Base-by-base conservation (phyloP, 148 eudicot species). In the Heliamphora exappendiculata region DNA sequence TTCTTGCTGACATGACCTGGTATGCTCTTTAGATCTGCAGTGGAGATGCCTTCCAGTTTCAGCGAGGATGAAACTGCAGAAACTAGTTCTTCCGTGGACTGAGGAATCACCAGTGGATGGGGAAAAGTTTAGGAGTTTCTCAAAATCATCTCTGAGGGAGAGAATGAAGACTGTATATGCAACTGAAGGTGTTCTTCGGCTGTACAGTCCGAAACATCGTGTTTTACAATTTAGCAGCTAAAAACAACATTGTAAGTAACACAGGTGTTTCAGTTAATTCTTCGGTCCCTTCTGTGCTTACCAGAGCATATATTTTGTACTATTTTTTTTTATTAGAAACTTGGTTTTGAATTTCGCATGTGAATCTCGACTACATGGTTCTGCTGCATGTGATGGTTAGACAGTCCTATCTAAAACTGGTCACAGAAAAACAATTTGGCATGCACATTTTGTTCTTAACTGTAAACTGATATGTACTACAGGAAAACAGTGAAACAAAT, bases 11-110 rank as follows among this genome's bases (percentile, higher is more conserved):
- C 20, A 64, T 26, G 10, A 26, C 4, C 16, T 64, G 37, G 42
- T 81, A 33, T 51, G 31, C 50, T 78, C 13, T 75, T 31, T 83
- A 94, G 98, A 75, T 78, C 87, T 34, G 81, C 79, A 36, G 57
- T 66, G 31, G 91, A 90, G 72, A 67, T 83, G 78, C 90, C 97
- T 74, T 84, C 97, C 28, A 90, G 93, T 79, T 89, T 88, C 73
- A 89, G 98, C 19, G 97, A 92, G 78, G 97, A 90, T 76, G 97
- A 94, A 85, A 89, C 89, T 66, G 96, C 85, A 57, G 93, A 83
- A 78, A 89, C 95, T 13, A 79, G 89, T 87, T 88, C 95, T 66
- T 91, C 97, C 16, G 76, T 80, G 75, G 90, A 87, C 29, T 80
- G 75, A 82, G 58, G 70, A 67, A 51, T 20, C 34, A n/a, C 26